A percentile compares a stretch with the other conserved stretches of the same genome.
Evolutionary conservation across 139 green algal genomes (phyloP).

Genomic region (Ostreobium quekettii): DNA sequence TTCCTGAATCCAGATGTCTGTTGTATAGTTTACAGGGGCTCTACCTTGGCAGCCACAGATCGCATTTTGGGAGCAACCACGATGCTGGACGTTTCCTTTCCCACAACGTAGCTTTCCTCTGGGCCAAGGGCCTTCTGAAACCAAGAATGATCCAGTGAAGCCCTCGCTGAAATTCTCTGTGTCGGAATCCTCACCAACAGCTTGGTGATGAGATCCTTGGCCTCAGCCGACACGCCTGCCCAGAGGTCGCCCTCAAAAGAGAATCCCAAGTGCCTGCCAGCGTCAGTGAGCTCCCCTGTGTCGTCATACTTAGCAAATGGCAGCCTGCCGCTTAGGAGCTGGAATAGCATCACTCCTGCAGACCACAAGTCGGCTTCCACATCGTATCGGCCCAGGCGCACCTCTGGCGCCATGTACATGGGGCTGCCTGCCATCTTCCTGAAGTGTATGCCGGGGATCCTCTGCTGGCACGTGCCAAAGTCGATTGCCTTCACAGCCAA

Average conservation of each 20-base stretch:
- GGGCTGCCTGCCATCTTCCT: constrained; percentile 25
- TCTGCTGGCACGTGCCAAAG: constrained; percentile 40
- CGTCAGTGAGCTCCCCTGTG: constrained; percentile 58
- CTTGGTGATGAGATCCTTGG: constrained; percentile 24
- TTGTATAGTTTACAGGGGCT: no score
- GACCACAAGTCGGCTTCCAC: constrained; percentile 59
- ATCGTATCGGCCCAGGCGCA: constrained; percentile 41
- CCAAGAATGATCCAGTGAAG: constrained; percentile 36
- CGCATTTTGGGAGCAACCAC: no score
- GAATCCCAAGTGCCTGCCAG: constrained; percentile 34
- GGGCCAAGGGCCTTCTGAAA: no score
- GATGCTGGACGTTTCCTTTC: no score
- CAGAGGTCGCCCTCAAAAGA: constrained; percentile 43
- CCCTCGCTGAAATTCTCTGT: constrained; percentile 32
- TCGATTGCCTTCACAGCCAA: constrained; percentile 30
- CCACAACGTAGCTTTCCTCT: no score
- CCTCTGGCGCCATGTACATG: constrained; percentile 62
- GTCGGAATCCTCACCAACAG: constrained; percentile 43
- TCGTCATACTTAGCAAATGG: constrained; percentile 40
- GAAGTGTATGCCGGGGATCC: constrained; percentile 15
- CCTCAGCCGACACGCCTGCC: constrained; percentile 39
- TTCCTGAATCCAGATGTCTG: no score
- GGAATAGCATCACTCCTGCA: constrained; percentile 44
- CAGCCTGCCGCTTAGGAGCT: constrained; percentile 31
- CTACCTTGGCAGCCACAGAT: no score